Conservation (phyloP, 2,329 filamentous ascomycete genomes). For the Emmonsiellopsis sp. region DNA sequence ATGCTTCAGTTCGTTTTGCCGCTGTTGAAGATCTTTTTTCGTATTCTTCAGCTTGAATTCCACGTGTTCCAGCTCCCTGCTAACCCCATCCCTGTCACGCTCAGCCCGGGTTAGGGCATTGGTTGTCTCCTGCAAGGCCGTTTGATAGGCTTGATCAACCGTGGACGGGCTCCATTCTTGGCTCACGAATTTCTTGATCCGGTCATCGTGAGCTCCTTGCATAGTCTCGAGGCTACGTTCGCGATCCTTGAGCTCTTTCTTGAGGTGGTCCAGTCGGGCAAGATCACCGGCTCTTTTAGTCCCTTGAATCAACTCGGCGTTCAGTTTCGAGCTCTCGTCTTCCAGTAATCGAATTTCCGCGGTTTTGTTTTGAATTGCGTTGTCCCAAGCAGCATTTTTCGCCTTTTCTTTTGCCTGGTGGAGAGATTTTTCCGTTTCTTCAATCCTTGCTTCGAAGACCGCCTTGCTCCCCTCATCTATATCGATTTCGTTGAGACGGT, state of each 20-base stretch:
- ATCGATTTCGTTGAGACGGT: slow-evolving; percentile 60
- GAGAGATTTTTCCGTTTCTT: slow-evolving; percentile 57
- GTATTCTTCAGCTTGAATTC: slow-evolving; percentile 61
- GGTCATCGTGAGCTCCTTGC: slow-evolving; percentile 61
- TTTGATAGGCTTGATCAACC: slow-evolving; percentile 63
- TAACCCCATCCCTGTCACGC: slow-evolving; percentile 58
- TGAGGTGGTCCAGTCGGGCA: slow-evolving; percentile 73
- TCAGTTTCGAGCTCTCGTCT: slow-evolving; percentile 60
- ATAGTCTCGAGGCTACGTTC: slow-evolving; percentile 69
- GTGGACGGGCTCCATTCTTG: slow-evolving; percentile 58
- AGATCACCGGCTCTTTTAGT: slow-evolving; percentile 72
- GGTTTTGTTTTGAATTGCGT: slow-evolving; percentile 58
- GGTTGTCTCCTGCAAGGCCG: slow-evolving; percentile 48
- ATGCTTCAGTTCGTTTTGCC: slow-evolving; percentile 51
- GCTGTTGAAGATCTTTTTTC: slow-evolving; percentile 55
- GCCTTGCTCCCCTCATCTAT: slow-evolving; percentile 80
- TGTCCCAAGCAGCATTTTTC: slow-evolving; percentile 58
- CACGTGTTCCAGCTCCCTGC: slow-evolving; percentile 64
- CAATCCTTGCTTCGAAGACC: slow-evolving; percentile 62
- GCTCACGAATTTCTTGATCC: slow-evolving; percentile 57
- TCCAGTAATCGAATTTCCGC: slow-evolving; percentile 59
- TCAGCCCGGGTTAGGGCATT: slow-evolving; percentile 55
- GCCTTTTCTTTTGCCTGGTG: slow-evolving; percentile 54
- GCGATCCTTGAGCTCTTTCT: slow-evolving; percentile 66
- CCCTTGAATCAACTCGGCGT: slow-evolving; percentile 72